Percentiles rank a stretch among this genome's conserved stretches.
Conservation (phyloP, 2,329 filamentous ascomycete genomes). For the Pseudopithomyces chartarum region DNA sequence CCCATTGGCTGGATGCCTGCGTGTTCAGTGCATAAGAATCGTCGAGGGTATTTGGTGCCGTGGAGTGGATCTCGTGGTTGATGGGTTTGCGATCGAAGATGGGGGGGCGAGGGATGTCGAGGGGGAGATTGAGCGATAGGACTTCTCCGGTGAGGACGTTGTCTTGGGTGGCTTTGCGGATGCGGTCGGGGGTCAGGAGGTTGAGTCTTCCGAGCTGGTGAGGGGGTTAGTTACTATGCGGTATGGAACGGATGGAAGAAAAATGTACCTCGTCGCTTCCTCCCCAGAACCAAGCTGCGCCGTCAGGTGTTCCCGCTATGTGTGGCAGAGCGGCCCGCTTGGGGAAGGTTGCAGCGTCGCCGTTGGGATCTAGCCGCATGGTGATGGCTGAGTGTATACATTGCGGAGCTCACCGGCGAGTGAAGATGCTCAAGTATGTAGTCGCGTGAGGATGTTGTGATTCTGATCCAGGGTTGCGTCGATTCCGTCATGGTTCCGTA, state of each 20-base stretch:
- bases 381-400: background rate
- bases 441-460: background rate
- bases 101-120: slow-evolving; percentile 58
- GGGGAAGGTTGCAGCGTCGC: slow-evolving; percentile 24
- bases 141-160: slow-evolving; percentile 57
- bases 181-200: slow-evolving; percentile 60
- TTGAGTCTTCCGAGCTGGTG: slow-evolving; percentile 50
- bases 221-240: background rate
- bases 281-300: slow-evolving; percentile 32
- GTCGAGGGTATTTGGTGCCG: slow-evolving; percentile 27
- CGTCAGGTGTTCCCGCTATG: slow-evolving; percentile 26
- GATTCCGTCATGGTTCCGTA: background rate
- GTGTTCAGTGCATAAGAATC: slow-evolving; percentile 34
- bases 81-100: slow-evolving; percentile 64
- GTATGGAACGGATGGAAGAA: no score
- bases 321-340: slow-evolving; percentile 25
- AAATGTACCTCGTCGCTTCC: slow-evolving; percentile 19
- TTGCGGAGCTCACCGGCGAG: background rate
- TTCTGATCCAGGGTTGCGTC: background rate
- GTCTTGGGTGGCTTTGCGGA: slow-evolving; percentile 56
- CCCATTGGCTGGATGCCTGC: slow-evolving; percentile 41
- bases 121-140: slow-evolving; percentile 65
- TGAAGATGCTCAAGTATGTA: background rate
- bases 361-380: slow-evolving; percentile 27
- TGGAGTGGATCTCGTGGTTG: slow-evolving; percentile 37